Percentiles rank a stretch among this genome's conserved stretches.
Conservation (phyloP, 352 stramenopile species). For the Peronospora belbahrii region DNA sequence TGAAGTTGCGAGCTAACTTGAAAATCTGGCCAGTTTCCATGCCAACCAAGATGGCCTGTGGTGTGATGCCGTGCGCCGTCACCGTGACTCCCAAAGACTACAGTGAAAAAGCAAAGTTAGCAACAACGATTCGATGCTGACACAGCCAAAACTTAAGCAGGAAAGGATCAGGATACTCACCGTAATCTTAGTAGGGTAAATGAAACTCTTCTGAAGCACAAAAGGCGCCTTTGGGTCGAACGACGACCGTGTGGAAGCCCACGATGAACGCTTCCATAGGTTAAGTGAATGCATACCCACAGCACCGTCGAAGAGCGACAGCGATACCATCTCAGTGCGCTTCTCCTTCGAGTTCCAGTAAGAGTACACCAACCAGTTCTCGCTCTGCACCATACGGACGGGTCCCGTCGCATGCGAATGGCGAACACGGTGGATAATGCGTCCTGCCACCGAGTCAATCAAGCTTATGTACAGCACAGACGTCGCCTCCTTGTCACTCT, state of each 20-base stretch:
- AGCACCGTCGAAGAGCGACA: conserved; percentile 93
- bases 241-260: conserved; percentile 86
- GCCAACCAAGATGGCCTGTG: conserved; percentile 88
- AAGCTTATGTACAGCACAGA: conserved; percentile 84
- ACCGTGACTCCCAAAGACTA: conserved; percentile 87
- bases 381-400: conserved; percentile 77
- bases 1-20: conserved; percentile 86
- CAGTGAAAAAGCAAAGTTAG: conserved; percentile 8
- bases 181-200: conserved; percentile 84
- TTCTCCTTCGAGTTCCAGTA: conserved; percentile 92
- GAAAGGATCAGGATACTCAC: conserved; percentile 20
- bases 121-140: background rate
- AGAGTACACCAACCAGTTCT: conserved; percentile 96
- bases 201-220: conserved; percentile 94
- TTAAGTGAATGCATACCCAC: conserved; percentile 93
- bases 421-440: conserved; percentile 88
- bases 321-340: conserved; percentile 70
- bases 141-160: too few relatives aligned
- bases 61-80: conserved; percentile 92
- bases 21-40: conserved; percentile 91
- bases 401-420: conserved; percentile 70
- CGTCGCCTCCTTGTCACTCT: conserved; percentile 27
- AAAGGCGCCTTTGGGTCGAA: conserved; percentile 86
- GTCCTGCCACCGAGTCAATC: conserved; percentile 91
- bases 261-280: conserved; percentile 89